These are phyloP conservation scores for Pontederia crassipes DNA, from an alignment of 176 grass and related monocot genomes.

Conservation along the genomic window DNA sequence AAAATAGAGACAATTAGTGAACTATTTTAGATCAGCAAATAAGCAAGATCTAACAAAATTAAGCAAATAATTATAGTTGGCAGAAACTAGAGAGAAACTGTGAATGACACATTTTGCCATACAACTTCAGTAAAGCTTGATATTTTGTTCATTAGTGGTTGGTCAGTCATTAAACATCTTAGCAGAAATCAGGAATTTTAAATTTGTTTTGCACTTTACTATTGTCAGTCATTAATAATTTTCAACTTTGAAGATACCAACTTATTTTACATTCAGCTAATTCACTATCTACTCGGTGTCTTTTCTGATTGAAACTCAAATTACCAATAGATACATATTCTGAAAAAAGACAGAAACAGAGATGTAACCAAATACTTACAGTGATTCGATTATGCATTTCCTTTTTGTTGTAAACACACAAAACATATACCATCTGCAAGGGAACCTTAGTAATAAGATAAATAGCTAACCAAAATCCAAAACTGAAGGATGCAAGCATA, in stretches of 20 bases:
- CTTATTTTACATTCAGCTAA: too few relatives aligned
- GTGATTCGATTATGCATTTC: conserved; percentile 75
- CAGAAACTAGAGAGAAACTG: too few relatives aligned
- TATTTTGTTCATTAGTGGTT: too few relatives aligned
- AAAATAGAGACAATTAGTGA: conserved; percentile 17
- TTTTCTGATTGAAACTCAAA: not conserved
- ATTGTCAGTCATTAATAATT: too few relatives aligned
- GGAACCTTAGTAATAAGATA: conserved; percentile 16
- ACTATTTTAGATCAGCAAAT: not conserved
- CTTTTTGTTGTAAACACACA: conserved; percentile 91
- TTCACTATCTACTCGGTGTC: not conserved
- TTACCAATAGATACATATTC: not conserved
- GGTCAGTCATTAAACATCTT: too few relatives aligned
- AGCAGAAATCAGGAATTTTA: too few relatives aligned
- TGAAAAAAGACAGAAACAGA: not conserved
- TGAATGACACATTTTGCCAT: too few relatives aligned
- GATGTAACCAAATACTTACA: conserved; percentile 29
- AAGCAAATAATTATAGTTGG: too few relatives aligned
- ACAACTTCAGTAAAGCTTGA: too few relatives aligned
- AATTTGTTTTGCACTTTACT: too few relatives aligned
- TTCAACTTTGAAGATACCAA: too few relatives aligned
- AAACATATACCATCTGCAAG: conserved; percentile 82
- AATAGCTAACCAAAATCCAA: not conserved
- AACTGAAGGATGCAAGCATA: not conserved
- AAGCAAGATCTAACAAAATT: not conserved